Base-by-base conservation (phyloP, 257 asterid species). In the Lycium barbarum region DNA sequence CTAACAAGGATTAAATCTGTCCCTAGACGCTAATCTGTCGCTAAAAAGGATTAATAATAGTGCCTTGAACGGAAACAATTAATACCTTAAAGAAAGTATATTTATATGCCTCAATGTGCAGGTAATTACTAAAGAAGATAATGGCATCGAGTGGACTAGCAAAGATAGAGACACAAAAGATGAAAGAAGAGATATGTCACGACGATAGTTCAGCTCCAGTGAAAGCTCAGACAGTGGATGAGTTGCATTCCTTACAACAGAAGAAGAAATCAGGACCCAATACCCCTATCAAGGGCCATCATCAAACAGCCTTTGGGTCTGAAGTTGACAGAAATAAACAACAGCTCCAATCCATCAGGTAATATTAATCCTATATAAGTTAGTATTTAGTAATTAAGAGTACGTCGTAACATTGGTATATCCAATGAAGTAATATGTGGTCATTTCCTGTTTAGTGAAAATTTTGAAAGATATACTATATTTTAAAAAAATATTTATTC, bases 191-290 rank as follows among this genome's bases (percentile, higher is more conserved):
- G 80, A 81, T 95, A 82, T 95, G 98, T 90, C 95, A 94, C 84
- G 97, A 95, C 43, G 98, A 95, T 80, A 90, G 95, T 66, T 86
- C 92, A 1, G 85, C 79, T 36, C 94, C 98, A 20, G 94, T 95
- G 87, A 94, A 90, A 88, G 99, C 98, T 15, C 92, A 91, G 84
- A 94, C 95, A 61, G 84, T 95, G 14, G 95, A 95, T 47, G 97
- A 95, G 65, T 83, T 95, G 86, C 99, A 94, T 89, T 94, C 97
- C 3, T 93, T 95, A n/a, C 99, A 95, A n/a, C 99, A 95, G 92
- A 93, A 73, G 90, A 95, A 95, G 90, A 94, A 86, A 83, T 92
- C 99, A 58, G 95, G 93, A 12, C 97, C 98, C 0, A 90, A 91
- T 8, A 94, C 99, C 6, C 99, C 99, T 0, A 82, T 90, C 82